Base-by-base conservation (phyloP, 2,329 filamentous ascomycete species). In the Arthrobotrys pseudoclavata region DNA sequence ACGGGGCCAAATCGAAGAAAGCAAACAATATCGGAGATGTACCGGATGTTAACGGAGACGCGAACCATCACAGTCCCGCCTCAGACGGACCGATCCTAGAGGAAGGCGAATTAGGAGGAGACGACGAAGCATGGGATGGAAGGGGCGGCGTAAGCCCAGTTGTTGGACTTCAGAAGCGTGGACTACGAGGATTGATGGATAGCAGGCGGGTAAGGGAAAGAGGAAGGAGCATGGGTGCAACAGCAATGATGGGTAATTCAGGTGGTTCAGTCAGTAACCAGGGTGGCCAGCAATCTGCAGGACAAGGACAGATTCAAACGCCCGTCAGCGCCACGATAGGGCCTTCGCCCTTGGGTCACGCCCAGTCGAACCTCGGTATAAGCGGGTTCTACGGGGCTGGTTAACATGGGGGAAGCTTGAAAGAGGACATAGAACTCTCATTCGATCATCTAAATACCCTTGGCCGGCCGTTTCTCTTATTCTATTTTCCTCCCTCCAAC, bases 91-190 rank as follows among this genome's bases (percentile, higher is more conserved):
- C 80, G 80, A 82, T 79, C 84, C 82, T 80, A 82, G 64, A 70
- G 80, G 81, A 84, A 82, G 74, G 83, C 82, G 63, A 84, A 84
- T 52, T 84, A 84, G 26, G 85, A 84, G 42, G 50, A 22, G 81
- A 64, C 79, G 85, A 88, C 13, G 91, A 94, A 80, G 86, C 95
- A 0, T 99, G 96, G 95, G 75, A 87, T 85, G 1, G 86, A 85
- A 86, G 88, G 81, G 90, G 91, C 72, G 89, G 96, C 85, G 84
- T 95, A 37, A 94, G 92, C 85, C 93, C 93, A 60, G 95, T 98
- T 1, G 97, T 99, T 80, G 96, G 96, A 0, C 83, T 99, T 79
- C 96, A 99, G 86, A 99, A 99, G 86, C 88, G 96, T 67, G 96
- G 96, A 0, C 84, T 99, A 40, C 87, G 95, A 75, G 96, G 96